A percentile compares a stretch with the other conserved stretches of the same genome.
Evolutionary conservation across 2,329 filamentous ascomycete species (phyloP).

Genomic region (Alternaria triticina): DNA sequence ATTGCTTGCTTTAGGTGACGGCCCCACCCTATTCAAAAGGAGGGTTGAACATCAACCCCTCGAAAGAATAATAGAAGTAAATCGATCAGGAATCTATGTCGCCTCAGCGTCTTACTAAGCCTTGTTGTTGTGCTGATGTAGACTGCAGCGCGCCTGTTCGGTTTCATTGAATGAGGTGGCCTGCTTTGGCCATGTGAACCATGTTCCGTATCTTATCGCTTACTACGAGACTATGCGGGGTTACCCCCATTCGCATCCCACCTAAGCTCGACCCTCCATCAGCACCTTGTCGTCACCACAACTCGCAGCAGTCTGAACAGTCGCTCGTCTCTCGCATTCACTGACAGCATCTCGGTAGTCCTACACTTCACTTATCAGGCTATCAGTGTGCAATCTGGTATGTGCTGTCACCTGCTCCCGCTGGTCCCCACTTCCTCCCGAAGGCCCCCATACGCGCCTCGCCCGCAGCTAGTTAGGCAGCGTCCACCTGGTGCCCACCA

Average conservation of each 20-base stretch:
- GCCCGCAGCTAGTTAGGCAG: constrained; percentile 33
- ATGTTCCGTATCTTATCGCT: constrained; percentile 14
- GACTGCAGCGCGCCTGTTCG: neutral
- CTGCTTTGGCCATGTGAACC: constrained; percentile 4
- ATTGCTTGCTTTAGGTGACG: neutral
- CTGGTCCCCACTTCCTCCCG: constrained; percentile 4
- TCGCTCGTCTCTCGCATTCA: neutral
- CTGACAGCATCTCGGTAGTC: neutral
- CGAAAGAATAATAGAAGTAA: neutral
- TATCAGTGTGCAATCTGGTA: constrained; percentile 1
- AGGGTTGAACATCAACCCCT: neutral
- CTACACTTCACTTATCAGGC: neutral
- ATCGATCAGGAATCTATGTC: neutral
- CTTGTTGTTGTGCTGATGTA: neutral
- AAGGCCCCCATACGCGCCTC: constrained; percentile 21
- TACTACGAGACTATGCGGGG: constrained; percentile 10
- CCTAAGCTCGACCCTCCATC: constrained; percentile 5
- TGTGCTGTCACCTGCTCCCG: constrained; percentile 8
- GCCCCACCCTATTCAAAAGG: neutral
- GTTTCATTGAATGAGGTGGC: neutral
- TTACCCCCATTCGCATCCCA: constrained; percentile 9
- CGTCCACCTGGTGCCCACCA: constrained; percentile 21
- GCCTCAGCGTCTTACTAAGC: neutral
- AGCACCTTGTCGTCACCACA: constrained; percentile 6
- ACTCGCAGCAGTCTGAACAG: neutral